Evolutionary conservation across 768 basidiomycete species (phyloP).

Genomic region (Tricholoma sp.): DNA sequence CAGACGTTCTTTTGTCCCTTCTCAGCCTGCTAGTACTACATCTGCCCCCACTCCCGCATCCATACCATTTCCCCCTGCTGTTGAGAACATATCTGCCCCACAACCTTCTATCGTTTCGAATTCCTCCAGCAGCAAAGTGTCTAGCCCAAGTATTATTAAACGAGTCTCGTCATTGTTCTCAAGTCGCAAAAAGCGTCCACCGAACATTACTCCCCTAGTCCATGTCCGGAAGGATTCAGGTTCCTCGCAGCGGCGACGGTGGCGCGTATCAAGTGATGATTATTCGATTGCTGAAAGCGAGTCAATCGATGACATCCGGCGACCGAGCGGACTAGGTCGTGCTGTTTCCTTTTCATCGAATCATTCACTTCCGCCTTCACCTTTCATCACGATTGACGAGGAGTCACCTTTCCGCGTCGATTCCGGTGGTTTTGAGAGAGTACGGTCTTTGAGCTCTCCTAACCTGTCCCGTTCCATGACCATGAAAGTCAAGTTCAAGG

Average conservation of each 20-base stretch:
- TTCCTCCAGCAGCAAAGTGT: slow-evolving; percentile 1
- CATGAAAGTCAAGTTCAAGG: slow-evolving; percentile 16
- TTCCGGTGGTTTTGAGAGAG: slow-evolving; percentile 13
- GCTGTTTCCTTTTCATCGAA: slow-evolving; percentile 31
- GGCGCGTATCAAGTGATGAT: slow-evolving; percentile 10
- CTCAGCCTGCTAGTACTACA: neutral
- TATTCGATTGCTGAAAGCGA: slow-evolving; percentile 15
- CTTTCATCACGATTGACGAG: slow-evolving; percentile 18
- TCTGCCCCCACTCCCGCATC: neutral
- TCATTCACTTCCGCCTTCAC: slow-evolving; percentile 32
- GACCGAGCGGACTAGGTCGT: slow-evolving; percentile 42
- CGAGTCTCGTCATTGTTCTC: slow-evolving; percentile 22
- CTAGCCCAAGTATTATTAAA: slow-evolving; percentile 17
- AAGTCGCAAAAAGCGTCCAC: slow-evolving; percentile 11
- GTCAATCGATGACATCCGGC: slow-evolving; percentile 35
- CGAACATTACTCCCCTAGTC: slow-evolving; percentile 6
- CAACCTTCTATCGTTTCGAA: slow-evolving; percentile 4
- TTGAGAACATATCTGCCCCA: slow-evolving; percentile 10
- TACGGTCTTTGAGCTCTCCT: slow-evolving; percentile 34
- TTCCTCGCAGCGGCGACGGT: slow-evolving; percentile 5
- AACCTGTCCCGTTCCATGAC: slow-evolving; percentile 26
- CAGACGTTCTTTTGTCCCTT: slow-evolving; percentile 10
- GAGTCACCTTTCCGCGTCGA: slow-evolving; percentile 15
- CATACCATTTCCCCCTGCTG: slow-evolving; percentile 15
- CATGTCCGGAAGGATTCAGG: neutral